These are phyloP conservation scores for Nidularia pulvinata DNA, from an alignment of 768 basidiomycete genomes.

Conservation along the genomic window DNA sequence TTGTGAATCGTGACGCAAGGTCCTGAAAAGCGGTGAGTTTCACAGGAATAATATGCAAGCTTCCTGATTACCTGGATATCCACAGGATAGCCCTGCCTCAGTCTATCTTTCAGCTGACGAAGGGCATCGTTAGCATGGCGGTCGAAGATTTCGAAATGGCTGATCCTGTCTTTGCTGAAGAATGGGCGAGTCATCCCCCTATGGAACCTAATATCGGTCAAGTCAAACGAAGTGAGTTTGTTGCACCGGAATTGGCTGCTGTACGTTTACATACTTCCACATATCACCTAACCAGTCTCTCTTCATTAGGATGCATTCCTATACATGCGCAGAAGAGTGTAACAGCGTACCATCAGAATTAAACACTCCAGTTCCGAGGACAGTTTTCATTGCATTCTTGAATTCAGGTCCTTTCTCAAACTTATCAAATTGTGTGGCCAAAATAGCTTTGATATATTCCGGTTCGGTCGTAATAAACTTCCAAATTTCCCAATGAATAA, in stretches of 20 bases:
- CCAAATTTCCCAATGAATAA: too few relatives aligned
- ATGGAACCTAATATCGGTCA: slow-evolving; percentile 43
- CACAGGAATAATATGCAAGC: background rate
- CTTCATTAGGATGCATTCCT: background rate
- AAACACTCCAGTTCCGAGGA: slow-evolving; percentile 62
- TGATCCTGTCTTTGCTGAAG: slow-evolving; percentile 53
- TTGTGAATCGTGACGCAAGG: slow-evolving; percentile 52
- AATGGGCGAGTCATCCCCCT: slow-evolving; percentile 62
- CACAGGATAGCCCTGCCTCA: slow-evolving; percentile 45
- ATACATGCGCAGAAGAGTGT: background rate
- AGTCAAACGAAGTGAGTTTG: background rate
- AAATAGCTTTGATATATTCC: background rate
- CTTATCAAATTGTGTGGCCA: background rate
- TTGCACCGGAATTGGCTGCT: slow-evolving; percentile 1
- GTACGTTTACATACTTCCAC: slow-evolving; percentile 45
- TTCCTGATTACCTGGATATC: slow-evolving; percentile 49
- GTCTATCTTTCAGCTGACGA: slow-evolving; percentile 34
- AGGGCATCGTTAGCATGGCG: slow-evolving; percentile 48
- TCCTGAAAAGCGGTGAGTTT: slow-evolving; percentile 27
- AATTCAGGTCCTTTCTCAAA: background rate
- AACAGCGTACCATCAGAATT: slow-evolving; percentile 45
- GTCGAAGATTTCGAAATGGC: slow-evolving; percentile 57
- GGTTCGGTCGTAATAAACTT: background rate
- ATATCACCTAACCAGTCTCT: slow-evolving; percentile 34
- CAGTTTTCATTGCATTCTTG: background rate